Base-by-base conservation (phyloP, 257 asterid genomes). In the Scutellaria barbata region DNA sequence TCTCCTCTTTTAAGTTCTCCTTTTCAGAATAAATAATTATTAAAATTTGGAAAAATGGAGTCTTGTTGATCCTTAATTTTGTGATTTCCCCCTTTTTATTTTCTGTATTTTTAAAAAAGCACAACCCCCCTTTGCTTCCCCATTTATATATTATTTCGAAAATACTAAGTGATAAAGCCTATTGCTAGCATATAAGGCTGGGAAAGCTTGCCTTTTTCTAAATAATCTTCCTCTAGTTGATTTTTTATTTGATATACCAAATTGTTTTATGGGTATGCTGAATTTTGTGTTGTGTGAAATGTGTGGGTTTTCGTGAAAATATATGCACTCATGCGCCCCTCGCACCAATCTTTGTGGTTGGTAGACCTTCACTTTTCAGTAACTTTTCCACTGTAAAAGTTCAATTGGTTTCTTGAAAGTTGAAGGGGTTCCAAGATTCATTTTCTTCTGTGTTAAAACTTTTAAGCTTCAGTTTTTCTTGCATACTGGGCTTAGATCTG, bases 401-500 rank as follows among this genome's bases (percentile, higher is more conserved):
- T 77, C 14, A 35, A 18, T 80, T 73, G 63, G 63, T 51, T 66
- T 56, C 68, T 57, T 37, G 40, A 30, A 37, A 55, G 70, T 66
- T 12, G 61, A 72, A 64, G 54, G 66, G 73, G n/a, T 77, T 53
- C 45, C 77, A 58, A 40, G 45, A 51, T 73, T 68, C 54, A 4
- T 17, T 30, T 47, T 69, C 10, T 76, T 63, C 71, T 56, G 52
- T 10, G 63, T 66, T 72, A 12, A 37, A 61, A 57, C 53, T 66
- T 48, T 57, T 22, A 17, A 71, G 76, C 55, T 40, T 70, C 56
- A 11, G 62, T 66, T 55, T 66, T 55, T 68, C 67, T 76, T 16
- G 33, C 18, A 20, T 37, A 58, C 33, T 20, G 68, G 43, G 58
- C 22, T 56, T 69, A 74, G 88, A 83, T 83, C 85, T 80, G 74